Evolutionary conservation across 2,329 filamentous ascomycete genomes (phyloP), one percentile per base, ranked within the genome.

Genomic region (Penicillium rolfsii): DNA sequence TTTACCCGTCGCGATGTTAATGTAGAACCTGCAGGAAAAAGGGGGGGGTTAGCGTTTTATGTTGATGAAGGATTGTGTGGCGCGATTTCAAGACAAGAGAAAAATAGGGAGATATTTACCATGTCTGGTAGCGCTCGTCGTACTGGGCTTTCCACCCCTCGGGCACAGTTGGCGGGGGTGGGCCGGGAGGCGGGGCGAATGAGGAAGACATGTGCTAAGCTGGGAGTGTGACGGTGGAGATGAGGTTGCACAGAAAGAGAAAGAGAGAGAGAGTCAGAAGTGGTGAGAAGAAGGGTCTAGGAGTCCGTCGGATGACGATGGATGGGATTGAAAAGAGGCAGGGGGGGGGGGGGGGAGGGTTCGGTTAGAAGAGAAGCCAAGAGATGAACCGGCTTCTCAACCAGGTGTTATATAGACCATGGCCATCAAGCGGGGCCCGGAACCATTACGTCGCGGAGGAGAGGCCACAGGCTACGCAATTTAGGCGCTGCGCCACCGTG

Each of bases 81-180:
- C 30, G 11, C 22, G 4, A 33, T 22, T 52, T 46, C 19, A 22
- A 22, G 16, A 11, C 19, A 22, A 22, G 16, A 11, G 22, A 12
- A 38, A 24, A 41, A 26, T 4, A 41, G 8, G 11, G 33, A 30
- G 28, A 30, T 26, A 28, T 19, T 38, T 22, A 88, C 89, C 91
- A 97, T 84, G 95, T 89, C 71, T 89, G 89, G 81, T 97, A 97
- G 72, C 95, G 88, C 0, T 90, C 87, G 76, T 96, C 95, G 86
- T 89, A 96, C 66, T 91, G 86, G 11, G 89, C 89, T 72, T 91
- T 88, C 91, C 91, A 97, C 70, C 93, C 93, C 70, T 91, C 89
- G 2, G 91, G 92, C 4, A 87, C 81, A 58, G 79, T 79, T 14
- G 84, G 85, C 14, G 86, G 85, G 30, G 86, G 86, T 46, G 85